These are phyloP conservation scores for Haematococcus lacustris DNA, from an alignment of 139 green algal genomes.

Conservation along the genomic window DNA sequence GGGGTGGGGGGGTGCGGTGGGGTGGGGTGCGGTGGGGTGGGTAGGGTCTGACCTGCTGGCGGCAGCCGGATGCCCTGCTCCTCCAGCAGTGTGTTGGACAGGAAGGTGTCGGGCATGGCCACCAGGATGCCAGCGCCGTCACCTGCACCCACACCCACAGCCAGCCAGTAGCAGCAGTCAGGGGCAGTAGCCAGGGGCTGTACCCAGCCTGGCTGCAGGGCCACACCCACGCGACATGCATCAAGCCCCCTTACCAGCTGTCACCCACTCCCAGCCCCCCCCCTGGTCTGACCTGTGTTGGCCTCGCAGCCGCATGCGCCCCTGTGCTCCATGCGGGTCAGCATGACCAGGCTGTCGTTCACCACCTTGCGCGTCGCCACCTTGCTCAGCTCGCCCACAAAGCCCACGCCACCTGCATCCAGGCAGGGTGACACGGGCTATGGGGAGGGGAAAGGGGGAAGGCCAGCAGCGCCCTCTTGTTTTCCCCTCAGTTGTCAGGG, in stretches of 20 bases:
- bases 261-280: no score
- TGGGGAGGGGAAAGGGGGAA: no score
- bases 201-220: background rate
- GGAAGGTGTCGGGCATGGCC: slow-evolving; percentile 83
- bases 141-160: slow-evolving; percentile 44
- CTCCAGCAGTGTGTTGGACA: slow-evolving; percentile 48
- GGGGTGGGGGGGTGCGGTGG: no score
- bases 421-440: no score
- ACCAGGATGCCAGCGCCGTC: slow-evolving; percentile 91
- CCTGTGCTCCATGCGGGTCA: slow-evolving; percentile 66
- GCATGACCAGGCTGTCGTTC: slow-evolving; percentile 84
- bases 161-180: background rate
- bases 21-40: no score
- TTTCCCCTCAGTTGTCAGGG: no score
- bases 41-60: slow-evolving; percentile 35
- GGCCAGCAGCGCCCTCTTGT: no score
- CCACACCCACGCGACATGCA: background rate
- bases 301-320: slow-evolving; percentile 90
- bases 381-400: slow-evolving; percentile 83
- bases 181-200: background rate
- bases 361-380: slow-evolving; percentile 62
- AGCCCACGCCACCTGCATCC: slow-evolving; percentile 84
- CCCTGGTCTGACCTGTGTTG: slow-evolving; percentile 84
- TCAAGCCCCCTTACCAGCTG: no score
- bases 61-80: slow-evolving; percentile 69